phyloP scores from a whole-genome alignment of 75 land plant species.

The Picea sitchensis region DNA sequence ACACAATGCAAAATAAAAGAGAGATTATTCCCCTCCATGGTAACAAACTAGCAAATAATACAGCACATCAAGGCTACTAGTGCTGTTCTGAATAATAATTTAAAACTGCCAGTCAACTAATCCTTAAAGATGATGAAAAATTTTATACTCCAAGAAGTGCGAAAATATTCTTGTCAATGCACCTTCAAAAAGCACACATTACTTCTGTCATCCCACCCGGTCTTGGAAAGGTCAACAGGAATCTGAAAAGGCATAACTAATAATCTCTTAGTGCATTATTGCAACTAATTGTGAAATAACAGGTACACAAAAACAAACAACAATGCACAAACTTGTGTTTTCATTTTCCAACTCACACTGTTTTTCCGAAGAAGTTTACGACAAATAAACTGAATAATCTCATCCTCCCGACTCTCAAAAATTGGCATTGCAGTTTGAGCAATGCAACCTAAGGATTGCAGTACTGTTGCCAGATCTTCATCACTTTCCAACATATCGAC shows the following conservation, averaged over 20 bases:
- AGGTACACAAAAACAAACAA: background rate
- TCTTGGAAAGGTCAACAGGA: slow-evolving; percentile 16
- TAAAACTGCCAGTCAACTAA: background rate
- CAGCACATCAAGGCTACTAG: background rate
- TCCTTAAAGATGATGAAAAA: slow-evolving; percentile 3
- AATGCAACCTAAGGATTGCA: slow-evolving; percentile 91
- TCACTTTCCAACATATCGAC: slow-evolving; percentile 73
- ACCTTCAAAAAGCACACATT: slow-evolving; percentile 81
- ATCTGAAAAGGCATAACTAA: slow-evolving; percentile 21
- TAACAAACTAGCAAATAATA: background rate
- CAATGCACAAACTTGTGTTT: background rate
- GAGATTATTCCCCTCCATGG: background rate
- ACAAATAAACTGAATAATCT: slow-evolving; percentile 68
- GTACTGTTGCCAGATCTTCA: slow-evolving; percentile 69
- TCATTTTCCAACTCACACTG: slow-evolving; percentile 21
- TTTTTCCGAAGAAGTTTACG: slow-evolving; percentile 44
- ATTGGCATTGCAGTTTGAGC: slow-evolving; percentile 86
- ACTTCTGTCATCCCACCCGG: slow-evolving; percentile 59
- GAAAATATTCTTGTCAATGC: background rate
- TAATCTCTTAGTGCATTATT: background rate
- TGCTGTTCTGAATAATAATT: background rate
- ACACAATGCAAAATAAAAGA: background rate
- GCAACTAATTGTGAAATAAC: background rate
- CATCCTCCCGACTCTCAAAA: slow-evolving; percentile 91
- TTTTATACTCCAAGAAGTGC: background rate